Conservation (phyloP, 768 basidiomycete genomes). For the Russula dissimulans region DNA sequence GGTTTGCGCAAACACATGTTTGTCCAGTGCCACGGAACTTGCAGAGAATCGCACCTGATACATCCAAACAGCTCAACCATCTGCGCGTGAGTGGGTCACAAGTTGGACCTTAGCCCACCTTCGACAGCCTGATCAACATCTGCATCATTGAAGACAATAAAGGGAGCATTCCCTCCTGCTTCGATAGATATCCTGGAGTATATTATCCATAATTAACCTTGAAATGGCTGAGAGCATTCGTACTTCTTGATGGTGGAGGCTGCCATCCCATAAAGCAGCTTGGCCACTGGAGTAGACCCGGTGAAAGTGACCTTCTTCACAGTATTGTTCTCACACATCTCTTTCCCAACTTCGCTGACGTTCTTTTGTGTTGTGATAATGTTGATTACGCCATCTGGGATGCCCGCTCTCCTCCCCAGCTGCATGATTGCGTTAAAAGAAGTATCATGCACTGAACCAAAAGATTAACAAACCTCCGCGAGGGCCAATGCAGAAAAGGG, state of each 20-base stretch:
- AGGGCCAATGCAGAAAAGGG: conserved; percentile 89
- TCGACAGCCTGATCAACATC: conserved; percentile 88
- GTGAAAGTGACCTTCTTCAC: conserved; percentile 92
- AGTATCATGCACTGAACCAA: background rate
- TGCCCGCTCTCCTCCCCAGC: conserved; percentile 81
- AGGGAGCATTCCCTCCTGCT: conserved; percentile 90
- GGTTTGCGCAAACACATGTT: conserved; percentile 82
- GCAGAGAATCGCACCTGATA: conserved; percentile 54
- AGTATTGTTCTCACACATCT: conserved; percentile 81
- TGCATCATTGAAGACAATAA: conserved; percentile 96
- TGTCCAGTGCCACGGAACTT: conserved; percentile 81
- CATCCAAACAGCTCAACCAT: background rate
- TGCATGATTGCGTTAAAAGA: conserved; percentile 24
- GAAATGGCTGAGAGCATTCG: conserved; percentile 17
- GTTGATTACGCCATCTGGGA: conserved; percentile 94
- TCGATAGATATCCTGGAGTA: conserved; percentile 55
- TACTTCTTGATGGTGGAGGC: conserved; percentile 78
- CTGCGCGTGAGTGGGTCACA: conserved; percentile 10
- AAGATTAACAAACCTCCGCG: conserved; percentile 52
- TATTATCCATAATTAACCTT: background rate
- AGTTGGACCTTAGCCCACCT: conserved; percentile 34
- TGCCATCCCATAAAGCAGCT: conserved; percentile 61
- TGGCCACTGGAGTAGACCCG: conserved; percentile 77
- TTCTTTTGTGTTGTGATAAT: conserved; percentile 84
- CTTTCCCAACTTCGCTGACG: conserved; percentile 79